These are phyloP conservation scores for Friedmanniomyces simplex DNA, from an alignment of 495 filamentous ascomycete species.

Conservation along the genomic window DNA sequence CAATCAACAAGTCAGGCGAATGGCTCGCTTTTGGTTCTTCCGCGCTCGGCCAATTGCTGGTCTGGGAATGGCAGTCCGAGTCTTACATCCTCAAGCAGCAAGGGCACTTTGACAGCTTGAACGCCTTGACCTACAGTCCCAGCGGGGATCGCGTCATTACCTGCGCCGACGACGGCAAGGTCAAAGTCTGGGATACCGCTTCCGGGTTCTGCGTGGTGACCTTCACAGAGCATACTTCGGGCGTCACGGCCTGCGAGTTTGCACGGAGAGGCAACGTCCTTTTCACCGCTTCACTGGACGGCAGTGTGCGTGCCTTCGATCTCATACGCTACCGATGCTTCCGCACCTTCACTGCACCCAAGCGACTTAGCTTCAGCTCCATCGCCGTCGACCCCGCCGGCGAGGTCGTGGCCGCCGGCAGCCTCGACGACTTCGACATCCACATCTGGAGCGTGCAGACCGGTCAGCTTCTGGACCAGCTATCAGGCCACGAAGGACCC, in stretches of 20 bases:
- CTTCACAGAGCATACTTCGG: slow-evolving; percentile 92
- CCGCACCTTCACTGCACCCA: slow-evolving; percentile 88
- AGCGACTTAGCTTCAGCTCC: slow-evolving; percentile 80
- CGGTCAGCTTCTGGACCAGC: slow-evolving; percentile 81
- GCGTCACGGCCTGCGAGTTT: slow-evolving; percentile 92
- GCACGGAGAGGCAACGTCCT: slow-evolving; percentile 88
- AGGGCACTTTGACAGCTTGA: slow-evolving; percentile 95
- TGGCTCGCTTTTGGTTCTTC: slow-evolving; percentile 98
- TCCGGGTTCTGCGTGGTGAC: slow-evolving; percentile 97
- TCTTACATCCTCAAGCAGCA: slow-evolving; percentile 99
- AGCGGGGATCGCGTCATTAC: slow-evolving; percentile 90
- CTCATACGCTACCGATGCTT: slow-evolving; percentile 94
- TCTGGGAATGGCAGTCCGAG: slow-evolving; percentile 99
- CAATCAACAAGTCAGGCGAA: slow-evolving; percentile 85
- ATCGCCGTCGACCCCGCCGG: slow-evolving; percentile 94
- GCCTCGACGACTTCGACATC: slow-evolving; percentile 89
- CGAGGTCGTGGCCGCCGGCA: slow-evolving; percentile 90
- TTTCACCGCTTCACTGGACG: slow-evolving; percentile 89
- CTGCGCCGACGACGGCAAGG: slow-evolving; percentile 87
- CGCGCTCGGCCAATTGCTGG: slow-evolving; percentile 82
- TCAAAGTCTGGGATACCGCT: slow-evolving; percentile 95
- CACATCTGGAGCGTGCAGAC: slow-evolving; percentile 98
- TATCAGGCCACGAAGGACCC: slow-evolving; percentile 89
- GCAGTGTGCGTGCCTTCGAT: slow-evolving; percentile 92
- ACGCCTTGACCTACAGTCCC: slow-evolving; percentile 81